phyloP scores from a whole-genome alignment of 306 rosid genomes.

The Myrica gale region DNA sequence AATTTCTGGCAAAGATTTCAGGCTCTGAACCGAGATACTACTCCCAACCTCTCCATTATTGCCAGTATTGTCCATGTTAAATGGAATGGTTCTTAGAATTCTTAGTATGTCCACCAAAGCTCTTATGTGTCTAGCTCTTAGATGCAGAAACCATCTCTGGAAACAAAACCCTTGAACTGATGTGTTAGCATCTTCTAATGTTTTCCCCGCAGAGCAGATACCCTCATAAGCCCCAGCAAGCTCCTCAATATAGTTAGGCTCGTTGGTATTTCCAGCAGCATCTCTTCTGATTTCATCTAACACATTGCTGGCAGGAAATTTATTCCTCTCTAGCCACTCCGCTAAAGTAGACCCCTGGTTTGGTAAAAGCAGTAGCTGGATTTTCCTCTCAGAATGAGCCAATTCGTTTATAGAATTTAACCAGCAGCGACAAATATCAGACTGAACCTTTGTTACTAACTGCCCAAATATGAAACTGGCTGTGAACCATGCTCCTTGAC shows the following conservation, averaged over 20 bases:
- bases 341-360: constrained; percentile 34
- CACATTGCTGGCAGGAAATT: constrained; percentile 22
- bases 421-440: constrained; percentile 45
- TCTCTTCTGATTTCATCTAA: constrained; percentile 27
- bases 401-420: constrained; percentile 47
- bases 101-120: constrained; percentile 34
- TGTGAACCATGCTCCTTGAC: constrained; percentile 55
- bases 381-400: constrained; percentile 45
- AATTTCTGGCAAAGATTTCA: constrained; percentile 29
- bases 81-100: constrained; percentile 28
- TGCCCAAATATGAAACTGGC: constrained; percentile 42
- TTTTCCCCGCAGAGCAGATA: constrained; percentile 45
- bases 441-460: constrained; percentile 35
- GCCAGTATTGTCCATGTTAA: constrained; percentile 10
- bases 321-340: constrained; percentile 33
- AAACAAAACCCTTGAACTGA: constrained; percentile 45
- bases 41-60: constrained; percentile 21
- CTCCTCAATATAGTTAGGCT: constrained; percentile 25
- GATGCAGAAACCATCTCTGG: constrained; percentile 62
- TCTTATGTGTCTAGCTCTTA: constrained; percentile 47
- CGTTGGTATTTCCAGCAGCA: constrained; percentile 11
- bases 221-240: constrained; percentile 42
- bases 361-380: constrained; percentile 33
- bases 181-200: constrained; percentile 39
- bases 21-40: constrained; percentile 17